Evolutionary conservation across 1,139 yeast genomes (phyloP).

Genomic region (Arxiozyma telluris): DNA sequence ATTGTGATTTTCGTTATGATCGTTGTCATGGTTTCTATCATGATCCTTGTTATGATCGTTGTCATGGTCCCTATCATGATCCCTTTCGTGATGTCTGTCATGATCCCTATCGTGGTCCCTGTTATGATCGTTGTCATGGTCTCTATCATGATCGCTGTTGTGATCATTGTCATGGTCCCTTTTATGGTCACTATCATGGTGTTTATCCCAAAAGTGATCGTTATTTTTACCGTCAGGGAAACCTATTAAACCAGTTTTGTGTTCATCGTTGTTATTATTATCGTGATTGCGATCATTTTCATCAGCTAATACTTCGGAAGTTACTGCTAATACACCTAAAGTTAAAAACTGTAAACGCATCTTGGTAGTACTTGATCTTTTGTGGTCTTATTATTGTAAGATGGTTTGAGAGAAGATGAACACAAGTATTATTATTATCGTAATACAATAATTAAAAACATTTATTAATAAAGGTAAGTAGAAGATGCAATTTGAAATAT

Average conservation of each 20-base stretch:
- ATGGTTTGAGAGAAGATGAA: not conserved
- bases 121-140: not conserved
- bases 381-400: not conserved
- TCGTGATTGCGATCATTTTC: conserved; percentile 1
- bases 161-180: not conserved
- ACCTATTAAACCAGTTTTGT: not conserved
- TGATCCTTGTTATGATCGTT: not conserved
- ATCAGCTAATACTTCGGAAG: conserved; percentile 3
- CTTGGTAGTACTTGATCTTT: not conserved
- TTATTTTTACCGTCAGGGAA: not conserved
- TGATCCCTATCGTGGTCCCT: not conserved
- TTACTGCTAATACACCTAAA: conserved; percentile 4
- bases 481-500: not conserved
- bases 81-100: not conserved
- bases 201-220: not conserved
- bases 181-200: not conserved
- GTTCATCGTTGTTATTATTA: not conserved
- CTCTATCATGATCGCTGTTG: not conserved
- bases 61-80: conserved; percentile 1
- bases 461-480: not conserved
- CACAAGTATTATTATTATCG: not conserved
- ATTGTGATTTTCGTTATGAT: not conserved
- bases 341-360: conserved; percentile 4
- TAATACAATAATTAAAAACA: not conserved
- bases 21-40: not conserved